A percentile compares a stretch with the other conserved stretches of the same genome.
phyloP scores from a whole-genome alignment of 441 rosid species.

The Raphanus hybrid region DNA sequence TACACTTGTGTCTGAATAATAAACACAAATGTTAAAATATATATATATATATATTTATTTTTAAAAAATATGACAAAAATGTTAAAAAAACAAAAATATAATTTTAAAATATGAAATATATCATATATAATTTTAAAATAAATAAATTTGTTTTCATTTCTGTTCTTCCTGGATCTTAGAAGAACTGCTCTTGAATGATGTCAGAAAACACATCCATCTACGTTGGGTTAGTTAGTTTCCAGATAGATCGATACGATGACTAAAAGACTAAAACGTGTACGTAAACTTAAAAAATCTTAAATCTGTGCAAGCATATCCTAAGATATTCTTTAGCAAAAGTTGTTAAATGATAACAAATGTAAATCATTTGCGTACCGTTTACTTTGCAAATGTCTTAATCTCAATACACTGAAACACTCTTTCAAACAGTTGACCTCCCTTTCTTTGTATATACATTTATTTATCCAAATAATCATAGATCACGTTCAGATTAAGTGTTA shows the following conservation, averaged over 20 bases:
- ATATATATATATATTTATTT: too few relatives aligned
- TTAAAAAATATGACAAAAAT: too few relatives aligned
- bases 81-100: too few relatives aligned
- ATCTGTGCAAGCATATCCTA: neutral
- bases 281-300: conserved; percentile 2
- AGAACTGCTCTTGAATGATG: neutral
- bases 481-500: conserved; percentile 18
- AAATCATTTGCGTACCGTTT: conserved; percentile 18
- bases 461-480: conserved; percentile 15
- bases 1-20: too few relatives aligned
- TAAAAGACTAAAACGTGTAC: conserved; percentile 6
- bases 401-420: conserved; percentile 31
- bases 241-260: conserved; percentile 17
- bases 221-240: neutral
- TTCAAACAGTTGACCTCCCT: conserved; percentile 34
- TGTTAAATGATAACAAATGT: conserved; percentile 12
- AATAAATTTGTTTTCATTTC: too few relatives aligned
- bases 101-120: too few relatives aligned
- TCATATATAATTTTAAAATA: too few relatives aligned
- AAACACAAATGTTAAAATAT: too few relatives aligned
- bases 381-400: conserved; percentile 39
- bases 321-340: neutral
- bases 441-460: conserved; percentile 2
- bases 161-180: neutral
- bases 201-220: neutral